phyloP scores from a whole-genome alignment of 2,329 filamentous ascomycete genomes.

The Claviceps digitariae region DNA sequence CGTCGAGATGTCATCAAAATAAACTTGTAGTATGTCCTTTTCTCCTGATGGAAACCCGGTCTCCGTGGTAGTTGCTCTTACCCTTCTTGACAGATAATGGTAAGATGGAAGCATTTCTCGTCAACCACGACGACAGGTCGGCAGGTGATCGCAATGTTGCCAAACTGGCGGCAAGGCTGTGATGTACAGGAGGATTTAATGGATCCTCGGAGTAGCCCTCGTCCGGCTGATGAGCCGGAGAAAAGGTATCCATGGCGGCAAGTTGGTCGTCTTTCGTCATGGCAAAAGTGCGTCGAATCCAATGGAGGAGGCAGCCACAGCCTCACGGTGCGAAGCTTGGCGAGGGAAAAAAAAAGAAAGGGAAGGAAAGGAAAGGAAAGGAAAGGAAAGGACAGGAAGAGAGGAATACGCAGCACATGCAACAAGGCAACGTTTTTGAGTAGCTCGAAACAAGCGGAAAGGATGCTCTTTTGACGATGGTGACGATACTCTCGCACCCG shows the following conservation, averaged over 20 bases:
- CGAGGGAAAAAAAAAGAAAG: neutral
- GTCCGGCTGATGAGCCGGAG: slow-evolving; percentile 51
- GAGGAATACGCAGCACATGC: neutral
- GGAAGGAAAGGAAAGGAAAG: too few species aligned
- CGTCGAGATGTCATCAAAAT: slow-evolving; percentile 7
- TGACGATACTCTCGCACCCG: neutral
- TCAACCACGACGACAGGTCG: slow-evolving; percentile 36
- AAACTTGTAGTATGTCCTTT: neutral
- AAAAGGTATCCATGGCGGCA: slow-evolving; percentile 29
- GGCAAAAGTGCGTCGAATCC: neutral
- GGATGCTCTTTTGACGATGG: neutral
- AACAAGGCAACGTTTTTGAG: neutral
- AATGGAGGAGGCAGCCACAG: neutral
- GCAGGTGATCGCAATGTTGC: slow-evolving; percentile 24
- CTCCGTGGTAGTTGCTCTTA: neutral
- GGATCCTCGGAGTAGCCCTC: slow-evolving; percentile 80
- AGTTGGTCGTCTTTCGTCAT: slow-evolving; percentile 18
- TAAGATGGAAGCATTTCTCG: slow-evolving; percentile 34
- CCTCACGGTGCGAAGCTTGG: neutral
- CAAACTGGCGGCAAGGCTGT: slow-evolving; percentile 19
- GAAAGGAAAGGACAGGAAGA: too few species aligned
- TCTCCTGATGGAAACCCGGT: neutral
- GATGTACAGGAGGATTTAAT: slow-evolving; percentile 29
- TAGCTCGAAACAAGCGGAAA: neutral
- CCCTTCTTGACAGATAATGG: slow-evolving; percentile 31